These are phyloP conservation scores for Solanum chmielewskii DNA, from an alignment of 257 asterid genomes.

Conservation along the genomic window DNA sequence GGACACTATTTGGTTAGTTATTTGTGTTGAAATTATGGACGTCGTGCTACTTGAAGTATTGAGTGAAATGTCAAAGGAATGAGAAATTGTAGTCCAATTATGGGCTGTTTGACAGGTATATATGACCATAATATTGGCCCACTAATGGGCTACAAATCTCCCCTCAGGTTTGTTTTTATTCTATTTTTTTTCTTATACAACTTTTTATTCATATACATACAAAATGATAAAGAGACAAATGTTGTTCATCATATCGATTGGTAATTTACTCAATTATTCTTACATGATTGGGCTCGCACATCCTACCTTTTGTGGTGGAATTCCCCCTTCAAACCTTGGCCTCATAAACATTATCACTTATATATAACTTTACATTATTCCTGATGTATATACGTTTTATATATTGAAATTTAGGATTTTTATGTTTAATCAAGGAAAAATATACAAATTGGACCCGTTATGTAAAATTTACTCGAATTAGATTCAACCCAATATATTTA, in stretches of 20 bases:
- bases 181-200: not conserved
- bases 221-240: not conserved
- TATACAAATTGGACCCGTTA: not conserved
- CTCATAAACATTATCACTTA: slow-evolving; percentile 31
- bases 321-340: not conserved
- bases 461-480: not conserved
- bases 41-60: not conserved
- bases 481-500: not conserved
- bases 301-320: not conserved
- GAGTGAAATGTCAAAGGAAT: not conserved
- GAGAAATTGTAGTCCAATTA: not conserved
- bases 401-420: not conserved
- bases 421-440: not conserved
- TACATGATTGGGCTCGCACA: not conserved
- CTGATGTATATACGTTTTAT: not conserved
- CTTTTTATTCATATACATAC: not conserved
- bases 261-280: not conserved
- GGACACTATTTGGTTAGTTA: not conserved
- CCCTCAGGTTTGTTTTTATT: not conserved
- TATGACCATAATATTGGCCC: not conserved
- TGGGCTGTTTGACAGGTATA: not conserved
- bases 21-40: not conserved
- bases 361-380: not conserved
- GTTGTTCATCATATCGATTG: not conserved
- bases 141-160: not conserved